A percentile compares a stretch with the other conserved stretches of the same genome.
phyloP scores from a whole-genome alignment of 805 yeast genomes.

The Wickerhamia fluorescens region DNA sequence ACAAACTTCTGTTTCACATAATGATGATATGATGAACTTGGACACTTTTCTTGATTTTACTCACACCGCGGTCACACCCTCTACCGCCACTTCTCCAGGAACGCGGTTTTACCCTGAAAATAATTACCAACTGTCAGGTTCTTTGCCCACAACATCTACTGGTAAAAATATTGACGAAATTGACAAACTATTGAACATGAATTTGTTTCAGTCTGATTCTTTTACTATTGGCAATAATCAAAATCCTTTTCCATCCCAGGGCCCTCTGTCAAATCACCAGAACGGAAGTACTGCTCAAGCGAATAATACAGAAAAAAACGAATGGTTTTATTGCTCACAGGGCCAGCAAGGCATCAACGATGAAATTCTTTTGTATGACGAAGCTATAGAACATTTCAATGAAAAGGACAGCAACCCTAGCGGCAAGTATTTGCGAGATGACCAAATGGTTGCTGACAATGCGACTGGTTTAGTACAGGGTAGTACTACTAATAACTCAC shows the following conservation, averaged over 20 bases:
- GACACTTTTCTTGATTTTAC: constrained; percentile 13
- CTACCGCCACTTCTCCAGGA: constrained; percentile 1
- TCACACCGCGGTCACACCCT: neutral
- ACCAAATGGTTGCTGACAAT: too few relatives aligned
- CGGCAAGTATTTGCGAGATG: too few relatives aligned
- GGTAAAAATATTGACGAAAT: constrained; percentile 26
- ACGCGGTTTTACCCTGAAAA: too few relatives aligned
- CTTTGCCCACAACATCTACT: constrained; percentile 1
- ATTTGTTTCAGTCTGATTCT: constrained; percentile 29
- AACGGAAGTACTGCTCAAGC: too few relatives aligned
- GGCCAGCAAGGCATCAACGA: constrained; percentile 21
- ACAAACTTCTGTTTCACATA: too few relatives aligned
- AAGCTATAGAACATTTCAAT: too few relatives aligned
- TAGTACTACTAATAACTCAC: too few relatives aligned
- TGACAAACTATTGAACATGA: constrained; percentile 33
- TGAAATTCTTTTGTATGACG: constrained; percentile 24
- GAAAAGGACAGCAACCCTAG: constrained; percentile 1
- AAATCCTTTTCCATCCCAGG: too few relatives aligned
- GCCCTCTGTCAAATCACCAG: too few relatives aligned
- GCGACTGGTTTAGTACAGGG: too few relatives aligned
- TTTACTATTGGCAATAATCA: constrained; percentile 17
- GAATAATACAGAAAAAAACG: too few relatives aligned
- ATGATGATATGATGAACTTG: constrained; percentile 10
- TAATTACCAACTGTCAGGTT: neutral
- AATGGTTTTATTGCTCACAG: neutral